phyloP scores from a whole-genome alignment of 306 rosid genomes.

The Vigna nakashimae region DNA sequence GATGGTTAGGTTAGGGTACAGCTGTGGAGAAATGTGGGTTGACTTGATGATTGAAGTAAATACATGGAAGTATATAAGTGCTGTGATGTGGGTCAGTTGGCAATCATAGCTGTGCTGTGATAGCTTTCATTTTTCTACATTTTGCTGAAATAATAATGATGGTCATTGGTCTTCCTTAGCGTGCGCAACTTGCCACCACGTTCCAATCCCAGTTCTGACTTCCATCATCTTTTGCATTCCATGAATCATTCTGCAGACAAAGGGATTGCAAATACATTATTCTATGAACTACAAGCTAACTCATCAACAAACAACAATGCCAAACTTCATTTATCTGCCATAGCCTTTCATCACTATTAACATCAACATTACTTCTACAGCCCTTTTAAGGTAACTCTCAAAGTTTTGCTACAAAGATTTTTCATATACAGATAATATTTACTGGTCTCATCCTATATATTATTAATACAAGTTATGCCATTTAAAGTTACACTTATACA shows the following conservation, averaged over 20 bases:
- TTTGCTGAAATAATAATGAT: not conserved
- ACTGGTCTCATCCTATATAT: too few species aligned
- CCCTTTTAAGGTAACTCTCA: too few species aligned
- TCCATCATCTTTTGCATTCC: not conserved
- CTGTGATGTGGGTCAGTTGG: not conserved
- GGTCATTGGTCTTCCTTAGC: constrained; percentile 14
- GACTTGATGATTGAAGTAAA: not conserved
- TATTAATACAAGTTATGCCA: too few species aligned
- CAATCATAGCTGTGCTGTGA: not conserved
- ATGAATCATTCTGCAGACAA: not conserved
- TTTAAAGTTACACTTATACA: too few species aligned
- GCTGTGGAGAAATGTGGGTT: not conserved
- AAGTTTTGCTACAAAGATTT: too few species aligned
- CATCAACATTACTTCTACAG: too few species aligned
- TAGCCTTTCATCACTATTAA: too few species aligned
- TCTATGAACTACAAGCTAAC: too few species aligned
- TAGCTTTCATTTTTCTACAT: not conserved
- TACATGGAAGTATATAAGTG: not conserved
- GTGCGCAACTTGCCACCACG: constrained; percentile 8
- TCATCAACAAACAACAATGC: not conserved
- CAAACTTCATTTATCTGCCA: not conserved
- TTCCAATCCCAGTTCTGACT: not conserved
- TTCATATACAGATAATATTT: too few species aligned
- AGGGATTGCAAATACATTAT: too few species aligned
- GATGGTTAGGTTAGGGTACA: not conserved